phyloP scores from a whole-genome alignment of 768 basidiomycete genomes.

The Lactarius pseudohatsudake region DNA sequence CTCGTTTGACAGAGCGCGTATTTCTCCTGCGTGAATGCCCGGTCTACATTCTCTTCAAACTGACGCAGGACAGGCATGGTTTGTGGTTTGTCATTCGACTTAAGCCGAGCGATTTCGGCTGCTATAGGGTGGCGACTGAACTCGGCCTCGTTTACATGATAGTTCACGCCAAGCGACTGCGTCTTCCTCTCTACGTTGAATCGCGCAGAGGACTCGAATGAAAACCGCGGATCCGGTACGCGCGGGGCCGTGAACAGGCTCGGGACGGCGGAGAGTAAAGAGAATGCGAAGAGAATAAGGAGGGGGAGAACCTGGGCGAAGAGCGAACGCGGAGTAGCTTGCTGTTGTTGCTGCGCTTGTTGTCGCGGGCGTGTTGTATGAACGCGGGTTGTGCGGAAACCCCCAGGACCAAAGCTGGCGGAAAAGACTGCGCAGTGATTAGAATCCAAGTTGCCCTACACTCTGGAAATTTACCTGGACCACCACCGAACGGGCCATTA shows the following conservation, averaged over 20 bases:
- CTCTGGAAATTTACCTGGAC: slow-evolving; percentile 40
- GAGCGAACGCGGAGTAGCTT: slow-evolving; percentile 57
- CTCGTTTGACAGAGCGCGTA: slow-evolving; percentile 70
- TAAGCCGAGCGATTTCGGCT: slow-evolving; percentile 56
- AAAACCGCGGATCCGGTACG: slow-evolving; percentile 77
- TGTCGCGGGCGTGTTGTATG: slow-evolving; percentile 41
- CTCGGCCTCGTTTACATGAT: slow-evolving; percentile 80
- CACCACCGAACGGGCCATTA: slow-evolving; percentile 46
- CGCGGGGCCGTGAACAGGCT: slow-evolving; percentile 65
- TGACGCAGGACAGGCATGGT: slow-evolving; percentile 42
- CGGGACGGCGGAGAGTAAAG: slow-evolving; percentile 78
- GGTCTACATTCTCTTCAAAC: slow-evolving; percentile 81
- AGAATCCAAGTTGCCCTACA: slow-evolving; percentile 8
- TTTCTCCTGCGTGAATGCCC: slow-evolving; percentile 66
- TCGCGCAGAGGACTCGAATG: slow-evolving; percentile 59
- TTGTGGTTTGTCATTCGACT: slow-evolving; percentile 31
- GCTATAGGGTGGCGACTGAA: slow-evolving; percentile 80
- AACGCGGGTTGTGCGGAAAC: slow-evolving; percentile 71
- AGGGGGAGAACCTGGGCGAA: slow-evolving; percentile 82
- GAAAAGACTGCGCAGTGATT: slow-evolving; percentile 56
- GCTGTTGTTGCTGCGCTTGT: slow-evolving; percentile 38
- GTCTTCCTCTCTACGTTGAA: slow-evolving; percentile 76
- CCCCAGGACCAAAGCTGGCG: slow-evolving; percentile 76
- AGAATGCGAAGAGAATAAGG: slow-evolving; percentile 80
- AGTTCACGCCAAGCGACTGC: slow-evolving; percentile 64